These are phyloP conservation scores for Miscanthus lutarioriparius DNA, from an alignment of 176 grass and related monocot genomes.

Conservation along the genomic window DNA sequence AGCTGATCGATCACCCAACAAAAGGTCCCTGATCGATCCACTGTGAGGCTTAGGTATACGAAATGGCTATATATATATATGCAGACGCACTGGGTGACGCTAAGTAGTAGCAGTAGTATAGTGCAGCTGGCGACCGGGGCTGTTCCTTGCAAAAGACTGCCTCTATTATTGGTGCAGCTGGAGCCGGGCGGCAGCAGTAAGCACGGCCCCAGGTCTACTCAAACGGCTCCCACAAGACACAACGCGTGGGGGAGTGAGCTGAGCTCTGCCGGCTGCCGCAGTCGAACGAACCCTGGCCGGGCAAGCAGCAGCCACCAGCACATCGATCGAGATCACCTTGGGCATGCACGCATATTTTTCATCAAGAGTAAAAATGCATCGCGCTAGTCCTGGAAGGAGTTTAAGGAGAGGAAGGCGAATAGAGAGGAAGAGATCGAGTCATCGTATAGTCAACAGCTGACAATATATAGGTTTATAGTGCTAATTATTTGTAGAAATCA, in stretches of 20 bases:
- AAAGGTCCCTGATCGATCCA: not conserved
- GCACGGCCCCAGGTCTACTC: conserved; percentile 13
- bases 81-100: not conserved
- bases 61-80: not conserved
- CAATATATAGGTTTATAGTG: no score
- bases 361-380: no score
- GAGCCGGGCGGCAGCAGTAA: not conserved
- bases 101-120: not conserved
- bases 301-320: no score
- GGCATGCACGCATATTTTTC: no score
- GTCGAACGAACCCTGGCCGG: no score
- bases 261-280: not conserved
- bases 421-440: no score
- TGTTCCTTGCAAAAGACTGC: not conserved
- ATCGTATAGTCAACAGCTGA: no score
- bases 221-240: not conserved
- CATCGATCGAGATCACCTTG: no score
- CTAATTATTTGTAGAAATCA: no score
- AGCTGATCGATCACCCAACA: not conserved
- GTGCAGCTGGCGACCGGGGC: not conserved
- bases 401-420: no score
- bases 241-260: not conserved
- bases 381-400: no score
- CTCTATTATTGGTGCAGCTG: conserved; percentile 22
- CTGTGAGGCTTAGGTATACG: no score